Percentiles rank a stretch among this genome's conserved stretches.
Conservation (phyloP, 2,329 filamentous ascomycete species). For the Scedosporium apiospermum region DNA sequence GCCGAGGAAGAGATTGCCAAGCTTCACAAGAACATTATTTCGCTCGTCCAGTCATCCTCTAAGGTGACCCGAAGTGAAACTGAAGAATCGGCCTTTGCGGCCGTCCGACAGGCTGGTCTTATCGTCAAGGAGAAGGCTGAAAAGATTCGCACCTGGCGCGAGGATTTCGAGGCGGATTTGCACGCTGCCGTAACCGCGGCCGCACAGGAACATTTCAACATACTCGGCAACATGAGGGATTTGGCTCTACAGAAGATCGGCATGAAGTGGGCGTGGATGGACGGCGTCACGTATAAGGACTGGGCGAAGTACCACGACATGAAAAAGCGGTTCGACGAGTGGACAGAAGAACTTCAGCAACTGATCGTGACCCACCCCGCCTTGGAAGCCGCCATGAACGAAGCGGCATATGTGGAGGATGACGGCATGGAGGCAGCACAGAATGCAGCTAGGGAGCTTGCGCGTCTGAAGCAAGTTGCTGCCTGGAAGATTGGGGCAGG, state of each 20-base stretch:
- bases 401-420: constrained; percentile 61
- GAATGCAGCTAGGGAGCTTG: constrained; percentile 68
- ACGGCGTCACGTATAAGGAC: constrained; percentile 91
- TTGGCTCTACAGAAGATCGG: constrained; percentile 85
- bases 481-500: constrained; percentile 70
- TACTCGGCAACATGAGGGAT: constrained; percentile 73
- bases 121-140: constrained; percentile 70
- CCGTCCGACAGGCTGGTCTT: constrained; percentile 58
- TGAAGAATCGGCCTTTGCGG: constrained; percentile 32
- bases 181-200: constrained; percentile 59
- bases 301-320: constrained; percentile 92
- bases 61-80: constrained; percentile 26
- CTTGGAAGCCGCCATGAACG: constrained; percentile 57
- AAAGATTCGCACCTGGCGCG: constrained; percentile 66
- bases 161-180: constrained; percentile 61
- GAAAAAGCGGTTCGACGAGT: constrained; percentile 72
- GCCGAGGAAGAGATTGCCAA: constrained; percentile 52
- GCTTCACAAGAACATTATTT: constrained; percentile 60
- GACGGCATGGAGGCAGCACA: constrained; percentile 74
- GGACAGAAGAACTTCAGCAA: constrained; percentile 72
- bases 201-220: constrained; percentile 70
- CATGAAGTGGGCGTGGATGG: constrained; percentile 92
- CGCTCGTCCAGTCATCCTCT: constrained; percentile 46
- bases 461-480: constrained; percentile 71
- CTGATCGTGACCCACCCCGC: constrained; percentile 66